Evolutionary conservation across 129 eudicot species (phyloP), one percentile per base, ranked within the genome.

Genomic region (Kitagawia praeruptora): DNA sequence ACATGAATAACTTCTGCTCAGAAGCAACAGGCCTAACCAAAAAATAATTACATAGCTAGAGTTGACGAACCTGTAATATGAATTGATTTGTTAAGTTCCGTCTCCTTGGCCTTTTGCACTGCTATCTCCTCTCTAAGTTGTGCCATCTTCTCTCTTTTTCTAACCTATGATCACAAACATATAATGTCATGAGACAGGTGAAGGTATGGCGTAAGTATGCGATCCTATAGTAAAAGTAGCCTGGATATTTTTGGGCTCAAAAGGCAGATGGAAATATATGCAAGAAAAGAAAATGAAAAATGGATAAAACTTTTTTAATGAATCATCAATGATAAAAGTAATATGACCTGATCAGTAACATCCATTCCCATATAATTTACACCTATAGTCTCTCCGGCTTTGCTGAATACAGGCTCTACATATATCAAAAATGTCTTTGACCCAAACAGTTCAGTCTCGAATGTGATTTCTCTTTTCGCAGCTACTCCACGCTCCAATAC

Each of bases 321-420:
- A 8, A 58, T 58, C 31, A 23, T 58, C 14, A 53, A 44, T 56
- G n/a, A 75, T 6, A 28, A 14, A 75, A 25, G 18, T 2, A 71
- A 42, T 70, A 56, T 87, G 64, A 91, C 98, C 98, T 94, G 98
- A 87, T 94, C 98, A 38, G 98, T 94, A 58, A 94, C 90, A 82
- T 94, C 98, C 98, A 94, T 94, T 34, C 97, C 97, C 90, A 94
- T 91, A 78, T 91, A 94, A 86, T 94, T 94, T 8, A 94, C 96
- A 74, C 98, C 97, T 38, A 94, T 84, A 51, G 92, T 89, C 85
- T 91, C 97, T 44, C 93, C 98, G 15, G 86, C 85, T 84, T 89
- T 94, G 84, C 91, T 94, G 80, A 91, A 89, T 34, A 94, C 98
- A 11, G 98, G 98, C 79, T 91, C 98, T 41, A 89, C 96, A 34